Percentiles rank a stretch among this genome's conserved stretches.
phyloP scores from a whole-genome alignment of 768 basidiomycete genomes.

The Pisolithus sp. region DNA sequence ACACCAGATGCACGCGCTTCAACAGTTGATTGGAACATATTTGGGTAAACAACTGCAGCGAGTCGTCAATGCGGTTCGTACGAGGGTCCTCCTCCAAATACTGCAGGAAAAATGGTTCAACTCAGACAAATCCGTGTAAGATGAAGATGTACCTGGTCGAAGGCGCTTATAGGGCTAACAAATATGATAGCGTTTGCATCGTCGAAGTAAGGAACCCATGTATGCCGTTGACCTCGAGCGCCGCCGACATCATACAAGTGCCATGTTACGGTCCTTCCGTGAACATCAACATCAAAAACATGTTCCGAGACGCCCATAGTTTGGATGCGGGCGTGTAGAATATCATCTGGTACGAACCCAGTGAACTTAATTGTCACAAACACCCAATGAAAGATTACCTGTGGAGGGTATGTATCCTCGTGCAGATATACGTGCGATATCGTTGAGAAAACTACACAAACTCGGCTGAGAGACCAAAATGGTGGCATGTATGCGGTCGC shows the following conservation, averaged over 20 bases:
- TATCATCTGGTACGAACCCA: conserved; percentile 53
- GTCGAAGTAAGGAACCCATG: conserved; percentile 64
- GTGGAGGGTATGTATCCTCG: conserved; percentile 68
- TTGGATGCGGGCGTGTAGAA: conserved; percentile 83
- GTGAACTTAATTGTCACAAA: conserved; percentile 20
- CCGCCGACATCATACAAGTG: conserved; percentile 70
- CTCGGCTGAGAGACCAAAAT: conserved; percentile 1
- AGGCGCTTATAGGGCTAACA: conserved; percentile 72
- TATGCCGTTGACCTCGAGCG: conserved; percentile 64
- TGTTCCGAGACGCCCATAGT: conserved; percentile 88
- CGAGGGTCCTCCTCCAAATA: conserved; percentile 84
- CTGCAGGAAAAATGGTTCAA: conserved; percentile 29
- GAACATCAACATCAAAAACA: conserved; percentile 73
- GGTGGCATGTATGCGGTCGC: conserved; percentile 30
- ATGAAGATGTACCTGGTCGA: conserved; percentile 52
- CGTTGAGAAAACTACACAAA: conserved; percentile 57
- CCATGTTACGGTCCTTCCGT: conserved; percentile 72
- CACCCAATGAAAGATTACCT: conserved; percentile 37
- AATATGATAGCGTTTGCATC: conserved; percentile 79
- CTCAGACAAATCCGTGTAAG: neutral
- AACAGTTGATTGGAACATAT: conserved; percentile 78
- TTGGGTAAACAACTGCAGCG: conserved; percentile 80
- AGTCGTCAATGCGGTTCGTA: conserved; percentile 82
- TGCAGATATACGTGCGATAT: conserved; percentile 66
- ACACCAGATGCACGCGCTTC: conserved; percentile 57